Conservation (phyloP, 768 basidiomycete species). For the Boletus edulis region DNA sequence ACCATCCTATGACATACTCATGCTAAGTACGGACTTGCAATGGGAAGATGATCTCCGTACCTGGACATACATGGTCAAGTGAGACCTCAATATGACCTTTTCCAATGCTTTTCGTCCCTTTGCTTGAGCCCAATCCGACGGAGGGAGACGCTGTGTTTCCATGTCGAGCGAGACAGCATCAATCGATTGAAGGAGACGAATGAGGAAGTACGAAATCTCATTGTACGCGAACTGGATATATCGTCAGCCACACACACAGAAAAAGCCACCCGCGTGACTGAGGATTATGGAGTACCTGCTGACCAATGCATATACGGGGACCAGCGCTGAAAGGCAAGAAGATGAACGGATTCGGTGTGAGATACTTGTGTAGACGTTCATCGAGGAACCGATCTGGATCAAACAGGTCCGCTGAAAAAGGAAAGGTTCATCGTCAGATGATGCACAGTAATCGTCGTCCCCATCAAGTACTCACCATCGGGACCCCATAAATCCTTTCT, state of each 20-base stretch:
- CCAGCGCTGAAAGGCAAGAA: slow-evolving; percentile 70
- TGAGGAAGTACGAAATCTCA: slow-evolving; percentile 52
- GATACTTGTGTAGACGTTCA: slow-evolving; percentile 49
- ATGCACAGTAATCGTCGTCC: neutral
- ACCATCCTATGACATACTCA: neutral
- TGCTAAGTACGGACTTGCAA: too few relatives aligned
- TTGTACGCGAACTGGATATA: slow-evolving; percentile 51
- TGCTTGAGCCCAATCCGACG: slow-evolving; percentile 32
- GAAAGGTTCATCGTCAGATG: neutral
- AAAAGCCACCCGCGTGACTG: too few relatives aligned
- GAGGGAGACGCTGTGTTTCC: slow-evolving; percentile 35
- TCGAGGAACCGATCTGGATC: slow-evolving; percentile 70
- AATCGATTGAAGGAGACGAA: slow-evolving; percentile 51
- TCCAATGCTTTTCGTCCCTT: slow-evolving; percentile 39
- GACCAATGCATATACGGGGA: slow-evolving; percentile 61
- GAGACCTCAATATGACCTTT: slow-evolving; percentile 36
- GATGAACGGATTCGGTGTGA: slow-evolving; percentile 61
- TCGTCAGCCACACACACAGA: neutral
- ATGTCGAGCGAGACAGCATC: slow-evolving; percentile 39
- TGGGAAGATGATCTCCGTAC: slow-evolving; percentile 24
- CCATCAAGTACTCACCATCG: slow-evolving; percentile 24
- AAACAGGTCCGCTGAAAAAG: slow-evolving; percentile 36
- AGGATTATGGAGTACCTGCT: slow-evolving; percentile 29
- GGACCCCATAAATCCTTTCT: slow-evolving; percentile 39
- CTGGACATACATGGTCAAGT: slow-evolving; percentile 43